Conservation (phyloP, 2,329 filamentous ascomycete genomes). For the Aureobasidium sp. region DNA sequence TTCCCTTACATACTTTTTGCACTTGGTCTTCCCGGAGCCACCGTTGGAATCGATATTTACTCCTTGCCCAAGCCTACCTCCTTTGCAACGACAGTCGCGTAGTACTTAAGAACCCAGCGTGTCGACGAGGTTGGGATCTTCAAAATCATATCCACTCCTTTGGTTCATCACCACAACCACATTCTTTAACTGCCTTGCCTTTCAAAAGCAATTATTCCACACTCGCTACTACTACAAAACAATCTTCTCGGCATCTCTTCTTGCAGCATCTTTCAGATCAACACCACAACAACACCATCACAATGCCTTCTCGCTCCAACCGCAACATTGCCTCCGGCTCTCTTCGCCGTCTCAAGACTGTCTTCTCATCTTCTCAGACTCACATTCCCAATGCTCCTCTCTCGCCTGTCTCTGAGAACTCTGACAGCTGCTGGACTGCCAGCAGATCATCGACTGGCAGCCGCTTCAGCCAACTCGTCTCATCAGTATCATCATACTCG, state of each 20-base stretch:
- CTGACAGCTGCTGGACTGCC: slow-evolving; percentile 7
- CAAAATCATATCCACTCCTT: slow-evolving; percentile 11
- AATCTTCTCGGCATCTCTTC: neutral
- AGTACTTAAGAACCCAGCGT: slow-evolving; percentile 9
- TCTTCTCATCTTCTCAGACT: slow-evolving; percentile 10
- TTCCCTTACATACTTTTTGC: slow-evolving; percentile 10
- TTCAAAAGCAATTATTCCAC: slow-evolving; percentile 8
- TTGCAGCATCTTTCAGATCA: slow-evolving; percentile 1
- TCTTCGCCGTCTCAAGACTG: slow-evolving; percentile 15
- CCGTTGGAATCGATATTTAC: slow-evolving; percentile 17
- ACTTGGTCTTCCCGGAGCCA: neutral
- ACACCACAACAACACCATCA: neutral
- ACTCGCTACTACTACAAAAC: slow-evolving; percentile 1
- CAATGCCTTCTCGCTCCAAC: slow-evolving; percentile 10
- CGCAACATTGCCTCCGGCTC: slow-evolving; percentile 13
- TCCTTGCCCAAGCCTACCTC: slow-evolving; percentile 13
- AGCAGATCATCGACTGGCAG: slow-evolving; percentile 11
- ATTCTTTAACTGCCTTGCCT: slow-evolving; percentile 10
- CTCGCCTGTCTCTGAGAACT: slow-evolving; percentile 7
- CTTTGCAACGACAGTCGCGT: slow-evolving; percentile 14
- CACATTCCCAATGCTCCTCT: slow-evolving; percentile 9
- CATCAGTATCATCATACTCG: slow-evolving; percentile 15
- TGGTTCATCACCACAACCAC: slow-evolving; percentile 7
- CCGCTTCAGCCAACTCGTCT: slow-evolving; percentile 16
- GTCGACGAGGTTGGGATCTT: slow-evolving; percentile 10